Evolutionary conservation across 192 early-diverging fungal species (phyloP).

Genomic region (Coemansia sp.): DNA sequence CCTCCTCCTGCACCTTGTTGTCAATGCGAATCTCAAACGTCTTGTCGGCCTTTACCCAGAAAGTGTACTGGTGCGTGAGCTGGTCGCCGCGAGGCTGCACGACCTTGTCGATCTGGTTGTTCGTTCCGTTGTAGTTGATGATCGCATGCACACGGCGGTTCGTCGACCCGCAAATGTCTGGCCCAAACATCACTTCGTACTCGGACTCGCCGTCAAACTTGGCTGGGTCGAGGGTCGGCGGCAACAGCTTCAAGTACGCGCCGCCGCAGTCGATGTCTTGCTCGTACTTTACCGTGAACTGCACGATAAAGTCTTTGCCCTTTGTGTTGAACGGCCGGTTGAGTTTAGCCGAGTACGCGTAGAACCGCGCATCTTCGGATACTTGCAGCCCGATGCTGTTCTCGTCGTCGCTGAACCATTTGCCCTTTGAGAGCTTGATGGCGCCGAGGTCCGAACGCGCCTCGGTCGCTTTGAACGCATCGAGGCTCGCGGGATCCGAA

Average conservation of each 20-base stretch:
- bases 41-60: conserved; percentile 75
- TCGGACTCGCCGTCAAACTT: conserved; percentile 82
- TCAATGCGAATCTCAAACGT: conserved; percentile 75
- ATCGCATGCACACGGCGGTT: conserved; percentile 94
- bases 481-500: conserved; percentile 51
- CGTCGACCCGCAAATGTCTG: conserved; percentile 87
- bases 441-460: conserved; percentile 70
- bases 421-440: conserved; percentile 70
- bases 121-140: conserved; percentile 90
- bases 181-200: conserved; percentile 83
- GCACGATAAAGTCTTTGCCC: conserved; percentile 80
- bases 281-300: conserved; percentile 93
- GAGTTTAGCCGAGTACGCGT: conserved; percentile 77
- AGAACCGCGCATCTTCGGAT: conserved; percentile 78
- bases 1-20: conserved; percentile 74
- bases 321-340: conserved; percentile 74
- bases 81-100: conserved; percentile 73
- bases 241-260: conserved; percentile 86
- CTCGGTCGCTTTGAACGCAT: conserved; percentile 72
- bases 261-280: conserved; percentile 89
- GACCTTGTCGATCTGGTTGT: conserved; percentile 76
- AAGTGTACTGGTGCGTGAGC: conserved; percentile 85
- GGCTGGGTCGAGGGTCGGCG: conserved; percentile 72
- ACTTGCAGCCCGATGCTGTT: conserved; percentile 75
- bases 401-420: conserved; percentile 72